phyloP scores from a whole-genome alignment of 176 grass and related monocot species.

The Olyra latifolia region DNA sequence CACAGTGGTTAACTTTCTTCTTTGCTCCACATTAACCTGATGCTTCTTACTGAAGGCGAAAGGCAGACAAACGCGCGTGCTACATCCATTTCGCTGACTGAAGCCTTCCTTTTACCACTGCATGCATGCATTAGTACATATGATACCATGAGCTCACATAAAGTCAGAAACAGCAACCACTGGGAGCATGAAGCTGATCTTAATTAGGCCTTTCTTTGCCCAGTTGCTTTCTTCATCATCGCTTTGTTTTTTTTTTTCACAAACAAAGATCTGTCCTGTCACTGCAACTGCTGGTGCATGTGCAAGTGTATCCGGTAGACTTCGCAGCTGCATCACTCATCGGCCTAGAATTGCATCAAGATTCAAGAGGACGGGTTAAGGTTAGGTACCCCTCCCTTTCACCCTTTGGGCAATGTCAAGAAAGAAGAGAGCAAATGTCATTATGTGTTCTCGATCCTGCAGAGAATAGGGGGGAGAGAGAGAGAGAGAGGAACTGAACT shows the following conservation, averaged over 20 bases:
- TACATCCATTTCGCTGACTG: constrained; percentile 1
- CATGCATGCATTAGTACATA: neutral
- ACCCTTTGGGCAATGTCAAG: constrained; percentile 18
- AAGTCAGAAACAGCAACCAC: constrained; percentile 23
- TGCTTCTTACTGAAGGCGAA: constrained; percentile 35
- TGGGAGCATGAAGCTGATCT: neutral
- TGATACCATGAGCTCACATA: neutral
- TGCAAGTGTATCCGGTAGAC: neutral
- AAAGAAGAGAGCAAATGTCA: neutral
- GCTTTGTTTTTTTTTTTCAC: neutral
- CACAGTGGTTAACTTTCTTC: neutral
- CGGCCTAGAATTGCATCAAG: neutral
- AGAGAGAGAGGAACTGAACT: no score
- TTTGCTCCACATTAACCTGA: constrained; percentile 10
- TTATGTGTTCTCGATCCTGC: no score
- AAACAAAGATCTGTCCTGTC: neutral
- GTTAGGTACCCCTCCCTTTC: constrained; percentile 38
- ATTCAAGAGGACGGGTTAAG: neutral
- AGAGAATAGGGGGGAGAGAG: no score
- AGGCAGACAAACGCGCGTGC: neutral
- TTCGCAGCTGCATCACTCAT: neutral
- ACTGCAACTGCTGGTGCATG: constrained; percentile 26
- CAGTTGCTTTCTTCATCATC: neutral
- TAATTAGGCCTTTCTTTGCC: neutral
- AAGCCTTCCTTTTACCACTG: neutral